These are phyloP conservation scores for Xylaria cubensis DNA, from an alignment of 495 filamentous ascomycete genomes.

Conservation along the genomic window DNA sequence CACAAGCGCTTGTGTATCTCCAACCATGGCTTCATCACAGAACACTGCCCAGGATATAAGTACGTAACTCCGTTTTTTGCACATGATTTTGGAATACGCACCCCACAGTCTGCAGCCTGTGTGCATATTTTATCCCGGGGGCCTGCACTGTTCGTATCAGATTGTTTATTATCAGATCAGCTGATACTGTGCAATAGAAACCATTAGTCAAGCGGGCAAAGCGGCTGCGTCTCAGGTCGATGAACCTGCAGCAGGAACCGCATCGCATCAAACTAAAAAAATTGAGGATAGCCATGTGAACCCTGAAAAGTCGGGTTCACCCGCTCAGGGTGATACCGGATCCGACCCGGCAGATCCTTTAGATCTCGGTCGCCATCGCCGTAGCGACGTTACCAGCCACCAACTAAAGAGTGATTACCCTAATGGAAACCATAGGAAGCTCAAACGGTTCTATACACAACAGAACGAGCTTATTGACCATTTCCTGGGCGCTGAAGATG, in stretches of 20 bases:
- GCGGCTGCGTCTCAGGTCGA: conserved; percentile 14
- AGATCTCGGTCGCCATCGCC: conserved; percentile 49
- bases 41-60: neutral
- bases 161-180: conserved; percentile 17
- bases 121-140: conserved; percentile 2
- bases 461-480: conserved; percentile 64
- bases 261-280: conserved; percentile 9
- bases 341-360: conserved; percentile 45
- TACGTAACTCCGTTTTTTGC: conserved; percentile 12
- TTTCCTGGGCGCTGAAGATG: conserved; percentile 59
- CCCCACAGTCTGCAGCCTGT: conserved; percentile 18
- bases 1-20: neutral
- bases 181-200: conserved; percentile 14
- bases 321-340: conserved; percentile 28
- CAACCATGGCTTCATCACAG: conserved; percentile 1
- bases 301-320: neutral
- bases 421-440: conserved; percentile 49
- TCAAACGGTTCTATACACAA: conserved; percentile 61
- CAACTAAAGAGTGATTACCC: conserved; percentile 56
- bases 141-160: conserved; percentile 21
- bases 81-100: conserved; percentile 10
- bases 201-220: conserved; percentile 5
- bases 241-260: conserved; percentile 22
- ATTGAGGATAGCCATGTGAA: neutral
- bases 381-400: conserved; percentile 46